Evolutionary conservation across 2,329 filamentous ascomycete genomes (phyloP).

Genomic region (Colletotrichum cuscutae): DNA sequence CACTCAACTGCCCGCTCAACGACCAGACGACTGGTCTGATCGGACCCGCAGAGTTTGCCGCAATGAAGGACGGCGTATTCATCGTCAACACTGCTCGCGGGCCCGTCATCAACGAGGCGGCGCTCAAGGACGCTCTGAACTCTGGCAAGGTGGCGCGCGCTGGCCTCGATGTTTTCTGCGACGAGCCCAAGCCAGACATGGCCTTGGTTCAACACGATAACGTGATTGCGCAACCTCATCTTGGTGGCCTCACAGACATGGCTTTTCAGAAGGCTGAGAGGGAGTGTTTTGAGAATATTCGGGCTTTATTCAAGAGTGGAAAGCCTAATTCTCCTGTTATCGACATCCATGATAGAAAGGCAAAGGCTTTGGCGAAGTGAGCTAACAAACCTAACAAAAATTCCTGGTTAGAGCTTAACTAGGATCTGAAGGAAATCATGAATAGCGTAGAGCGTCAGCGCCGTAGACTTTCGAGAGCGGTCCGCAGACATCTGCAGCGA

Average conservation of each 20-base stretch:
- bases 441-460: not conserved
- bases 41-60: slow-evolving; percentile 48
- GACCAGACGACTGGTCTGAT: slow-evolving; percentile 52
- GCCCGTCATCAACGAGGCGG: not conserved
- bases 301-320: slow-evolving; percentile 49
- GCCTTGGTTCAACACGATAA: slow-evolving; percentile 49
- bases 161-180: not conserved
- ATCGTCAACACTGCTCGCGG: not conserved
- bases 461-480: not conserved
- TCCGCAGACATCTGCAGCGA: not conserved
- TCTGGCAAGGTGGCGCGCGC: not conserved
- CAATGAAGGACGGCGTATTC: slow-evolving; percentile 58
- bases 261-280: slow-evolving; percentile 54
- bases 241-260: slow-evolving; percentile 55
- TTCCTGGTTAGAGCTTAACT: no score
- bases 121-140: not conserved
- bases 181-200: not conserved
- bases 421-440: not conserved
- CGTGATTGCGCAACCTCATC: slow-evolving; percentile 55
- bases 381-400: no score
- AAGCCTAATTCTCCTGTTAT: slow-evolving; percentile 46
- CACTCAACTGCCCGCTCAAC: slow-evolving; percentile 53
- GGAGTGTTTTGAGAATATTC: slow-evolving; percentile 59
- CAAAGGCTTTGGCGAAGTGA: not conserved
- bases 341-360: not conserved